Base-by-base conservation (phyloP, 2,329 filamentous ascomycete species). In the Diaporthe sp. region DNA sequence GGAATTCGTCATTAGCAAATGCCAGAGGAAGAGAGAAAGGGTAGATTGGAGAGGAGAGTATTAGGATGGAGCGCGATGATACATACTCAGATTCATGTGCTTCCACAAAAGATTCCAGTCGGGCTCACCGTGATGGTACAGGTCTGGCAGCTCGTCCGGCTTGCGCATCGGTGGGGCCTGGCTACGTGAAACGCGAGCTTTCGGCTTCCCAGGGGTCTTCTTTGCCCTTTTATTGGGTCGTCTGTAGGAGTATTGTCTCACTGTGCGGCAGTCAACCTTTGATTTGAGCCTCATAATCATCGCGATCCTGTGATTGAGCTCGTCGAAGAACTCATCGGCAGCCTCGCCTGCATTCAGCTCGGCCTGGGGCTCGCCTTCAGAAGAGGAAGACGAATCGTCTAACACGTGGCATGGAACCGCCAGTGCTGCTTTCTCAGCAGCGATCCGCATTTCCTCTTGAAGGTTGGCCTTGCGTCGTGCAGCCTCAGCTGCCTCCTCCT, bases 21-120 rank as follows among this genome's bases (percentile, higher is more conserved):
- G 34, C 17, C n/a, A 19, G 8, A 17, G 3, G 4, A 17, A 28
- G 3, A 17, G 19, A 46, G 22, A 12, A 22, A 46, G 13, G 13
- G 13, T 12, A 53, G 22, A 25, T 19, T 39, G 46, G 28, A 4
- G 13, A 4, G 49, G 28, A 4, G 9, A 7, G 49, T 22, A 4
- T 2, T 25, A 22, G 9, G 12, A 34, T 13, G 42, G 31, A 37
- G 34, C 9, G 28, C 19, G 10, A 5, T 17, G 13, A 19, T 37
- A 75, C 74, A 42, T 67, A 76, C 74, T 37, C 17, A 76, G 72
- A 19, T 7, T 62, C 46, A 76, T 42, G 13, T 62, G 49, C 37
- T 53, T 74, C 25, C 28, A 46, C 49, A 76, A 3, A 12, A 49
- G 17, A 15, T 28, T 25, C 71, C 58, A 76, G n/a, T 74, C 10